phyloP scores from a whole-genome alignment of 2,329 filamentous ascomycete species.

The Celoporthe dispersa region DNA sequence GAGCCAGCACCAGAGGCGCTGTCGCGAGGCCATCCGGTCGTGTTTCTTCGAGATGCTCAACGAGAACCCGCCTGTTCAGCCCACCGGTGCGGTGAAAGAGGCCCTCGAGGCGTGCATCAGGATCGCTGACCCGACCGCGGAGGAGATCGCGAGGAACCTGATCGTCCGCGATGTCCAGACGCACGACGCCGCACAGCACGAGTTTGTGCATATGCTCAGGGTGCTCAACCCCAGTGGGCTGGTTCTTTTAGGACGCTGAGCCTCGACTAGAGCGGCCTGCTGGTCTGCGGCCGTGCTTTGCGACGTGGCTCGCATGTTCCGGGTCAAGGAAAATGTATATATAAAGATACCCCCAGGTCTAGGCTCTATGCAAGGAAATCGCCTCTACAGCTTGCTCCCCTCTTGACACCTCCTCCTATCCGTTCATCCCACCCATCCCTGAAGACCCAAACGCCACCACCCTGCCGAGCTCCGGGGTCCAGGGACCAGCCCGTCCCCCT shows the following conservation, averaged over 20 bases:
- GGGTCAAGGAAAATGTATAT: neutral
- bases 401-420: no score
- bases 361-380: neutral
- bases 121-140: conserved; percentile 57
- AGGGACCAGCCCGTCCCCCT: neutral
- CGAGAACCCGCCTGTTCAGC: conserved; percentile 55
- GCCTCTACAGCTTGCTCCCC: neutral
- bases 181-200: conserved; percentile 31
- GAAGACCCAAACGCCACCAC: neutral
- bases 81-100: conserved; percentile 48
- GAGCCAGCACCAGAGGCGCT: conserved; percentile 48
- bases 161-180: conserved; percentile 26
- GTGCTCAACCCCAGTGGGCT: conserved; percentile 31
- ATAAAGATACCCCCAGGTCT: neutral
- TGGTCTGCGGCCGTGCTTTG: neutral
- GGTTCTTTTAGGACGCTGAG: no score
- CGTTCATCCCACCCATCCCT: neutral
- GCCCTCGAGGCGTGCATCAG: conserved; percentile 59
- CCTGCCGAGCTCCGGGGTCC: neutral
- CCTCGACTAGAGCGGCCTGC: neutral
- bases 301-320: neutral
- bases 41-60: conserved; percentile 63
- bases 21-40: conserved; percentile 53
- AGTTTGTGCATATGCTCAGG: conserved; percentile 40
- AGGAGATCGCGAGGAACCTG: conserved; percentile 37